Evolutionary conservation across 169 alveolate species (phyloP), one percentile per base, ranked within the genome.

Genomic region (Plasmodium fragile): DNA sequence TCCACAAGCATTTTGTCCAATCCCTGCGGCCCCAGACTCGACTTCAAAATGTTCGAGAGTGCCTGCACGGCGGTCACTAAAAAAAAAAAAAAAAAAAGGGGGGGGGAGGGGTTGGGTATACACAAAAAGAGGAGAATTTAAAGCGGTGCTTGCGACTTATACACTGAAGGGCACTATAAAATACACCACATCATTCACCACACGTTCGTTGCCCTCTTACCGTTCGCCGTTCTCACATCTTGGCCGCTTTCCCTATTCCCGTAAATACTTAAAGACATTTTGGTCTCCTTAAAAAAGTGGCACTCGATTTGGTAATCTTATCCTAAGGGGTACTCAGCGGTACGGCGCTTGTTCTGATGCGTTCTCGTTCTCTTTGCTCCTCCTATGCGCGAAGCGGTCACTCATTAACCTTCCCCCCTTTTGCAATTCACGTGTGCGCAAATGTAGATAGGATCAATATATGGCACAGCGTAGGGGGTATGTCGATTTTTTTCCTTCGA

Each of bases 1-100:
- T 99, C 99, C 78, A 99, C 99, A 39, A 99, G 96, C 99, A 99
- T 99, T 96, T 99, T 99, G 94, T 99, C 99, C 53, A 99, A 96
- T 28, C 99, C 99, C 82, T 99, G 99, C 8, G 99, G 99, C 32
- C 99, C 99, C 89, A 99, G 97, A 18, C 99, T 98, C 32, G 99
- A 97, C 95, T 98, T 98, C 82, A 99, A 97, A 43, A 99, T 98
- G 95, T 99, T 99, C 32, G 99, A 99, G 65, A 99, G 94, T 34
- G 99, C 99, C 97, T 95, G 98, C 55, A 98, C 99, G 28, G 99
- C 99, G 95, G 98, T 97, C 82, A 98, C 99, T 97, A 92, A 83
- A 78, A 8, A 5, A 81, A 13, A 7, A 7, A 13, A 41, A 1
- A 1, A 39, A 5, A 39, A 4, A 4, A 81, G 49, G 41, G 49